Base-by-base conservation (phyloP, 2,329 filamentous ascomycete species). In the Fusarium sp. region DNA sequence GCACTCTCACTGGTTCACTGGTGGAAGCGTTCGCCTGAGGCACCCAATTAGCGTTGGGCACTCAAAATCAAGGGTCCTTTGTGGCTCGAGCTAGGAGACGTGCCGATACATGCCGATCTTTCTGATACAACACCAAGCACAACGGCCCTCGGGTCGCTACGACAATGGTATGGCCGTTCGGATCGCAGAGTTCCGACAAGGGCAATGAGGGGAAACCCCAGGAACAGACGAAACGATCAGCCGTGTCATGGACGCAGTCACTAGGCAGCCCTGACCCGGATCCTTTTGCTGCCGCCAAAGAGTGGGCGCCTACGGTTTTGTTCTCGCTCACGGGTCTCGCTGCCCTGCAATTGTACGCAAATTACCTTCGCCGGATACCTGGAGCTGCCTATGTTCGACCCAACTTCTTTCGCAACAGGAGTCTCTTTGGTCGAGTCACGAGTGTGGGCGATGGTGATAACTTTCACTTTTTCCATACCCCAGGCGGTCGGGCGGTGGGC, bases 371-470 rank as follows among this genome's bases (percentile, higher is more conserved):
- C 39, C 93, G 97, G 62, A 94, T 98, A 67, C 95, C 95, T 5
- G 92, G 91, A 66, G 90, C 94, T 39, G 87, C 89, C 27, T 89
- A 95, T 80, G 93, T 99, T 76, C 91, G 91, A 57, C 93, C 94
- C 3, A 86, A 87, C 13, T 93, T 92, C 80, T 96, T 96, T 81
- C 91, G 94, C 54, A 91, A 87, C 70, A 89, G 94, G 77, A 95
- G 91, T 76, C 81, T 99, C 48, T 93, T 96, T 77, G 97, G 97
- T 16, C 90, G 89, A 71, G 97, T 98, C 48, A 98, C 96, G 14
- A 95, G 94, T 77, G 97, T 99, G 27, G 97, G 97, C 48, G 97
- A 99, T 87, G 97, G 95, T 5, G 97, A 99, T 83, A 96, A 96
- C 81, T 98, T 99, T 82, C 93, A 97, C 77, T 83, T 99, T 57